These are phyloP conservation scores for Polymyxa betae DNA, from an alignment of 208 protist genomes.

Conservation along the genomic window DNA sequence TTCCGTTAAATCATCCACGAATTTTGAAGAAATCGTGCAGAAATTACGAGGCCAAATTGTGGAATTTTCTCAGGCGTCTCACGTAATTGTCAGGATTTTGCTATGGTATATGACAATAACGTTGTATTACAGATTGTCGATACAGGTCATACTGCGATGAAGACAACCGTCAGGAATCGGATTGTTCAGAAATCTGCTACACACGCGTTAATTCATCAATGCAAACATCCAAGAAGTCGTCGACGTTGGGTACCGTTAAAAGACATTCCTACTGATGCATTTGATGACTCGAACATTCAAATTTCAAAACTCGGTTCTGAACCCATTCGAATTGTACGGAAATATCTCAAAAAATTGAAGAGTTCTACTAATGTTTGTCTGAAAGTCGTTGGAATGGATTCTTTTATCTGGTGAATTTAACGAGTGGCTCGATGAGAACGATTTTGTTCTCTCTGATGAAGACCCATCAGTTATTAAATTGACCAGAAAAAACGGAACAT, in stretches of 20 bases:
- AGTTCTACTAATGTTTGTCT: neutral
- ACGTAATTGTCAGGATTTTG: neutral
- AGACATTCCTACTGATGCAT: neutral
- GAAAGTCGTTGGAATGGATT: neutral
- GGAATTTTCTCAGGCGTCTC: no score
- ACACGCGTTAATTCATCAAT: neutral
- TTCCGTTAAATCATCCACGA: neutral
- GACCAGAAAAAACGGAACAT: no score
- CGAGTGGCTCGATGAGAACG: neutral
- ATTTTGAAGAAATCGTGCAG: neutral
- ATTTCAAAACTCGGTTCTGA: neutral
- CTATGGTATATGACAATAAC: neutral
- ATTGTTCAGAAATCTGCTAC: neutral
- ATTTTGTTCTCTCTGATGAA: neutral
- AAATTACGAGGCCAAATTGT: neutral
- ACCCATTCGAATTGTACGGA: neutral
- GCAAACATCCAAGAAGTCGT: neutral
- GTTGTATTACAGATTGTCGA: neutral
- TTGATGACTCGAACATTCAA: neutral
- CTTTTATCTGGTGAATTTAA: neutral
- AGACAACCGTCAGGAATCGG: neutral
- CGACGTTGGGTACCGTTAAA: neutral
- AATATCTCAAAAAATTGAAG: neutral
- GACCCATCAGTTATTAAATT: neutral
- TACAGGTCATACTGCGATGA: neutral